Percentiles rank a stretch among this genome's conserved stretches.
These are phyloP conservation scores for Astragalus glycyphyllos DNA, from an alignment of 306 rosid genomes.

Conservation along the genomic window DNA sequence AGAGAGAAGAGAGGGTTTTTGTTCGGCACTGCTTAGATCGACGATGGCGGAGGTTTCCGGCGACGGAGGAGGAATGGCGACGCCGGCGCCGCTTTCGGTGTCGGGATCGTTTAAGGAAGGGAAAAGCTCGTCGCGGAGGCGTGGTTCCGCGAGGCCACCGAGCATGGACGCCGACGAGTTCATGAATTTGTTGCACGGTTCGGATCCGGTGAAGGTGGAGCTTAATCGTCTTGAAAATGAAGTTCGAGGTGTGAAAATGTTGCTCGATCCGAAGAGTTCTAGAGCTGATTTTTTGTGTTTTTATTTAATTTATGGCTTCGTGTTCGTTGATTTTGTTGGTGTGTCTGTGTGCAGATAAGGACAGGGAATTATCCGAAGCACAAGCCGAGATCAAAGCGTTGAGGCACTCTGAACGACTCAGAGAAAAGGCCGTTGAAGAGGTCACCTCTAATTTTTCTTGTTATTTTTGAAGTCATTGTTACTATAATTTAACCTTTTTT, in stretches of 20 bases:
- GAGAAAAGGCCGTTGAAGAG: conserved; percentile 98
- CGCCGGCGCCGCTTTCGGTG: conserved; percentile 62
- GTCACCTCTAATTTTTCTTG: conserved; percentile 46
- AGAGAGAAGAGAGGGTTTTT: background rate
- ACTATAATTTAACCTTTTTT: background rate
- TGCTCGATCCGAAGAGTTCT: conserved; percentile 68
- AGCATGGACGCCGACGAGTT: conserved; percentile 92
- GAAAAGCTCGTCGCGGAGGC: conserved; percentile 72
- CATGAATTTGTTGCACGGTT: conserved; percentile 82
- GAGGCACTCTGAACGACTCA: conserved; percentile 81
- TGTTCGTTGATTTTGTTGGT: background rate
- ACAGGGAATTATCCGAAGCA: conserved; percentile 88
- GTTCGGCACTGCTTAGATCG: conserved; percentile 57
- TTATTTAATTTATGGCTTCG: background rate
- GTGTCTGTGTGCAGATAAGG: conserved; percentile 74
- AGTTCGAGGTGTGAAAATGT: conserved; percentile 87
- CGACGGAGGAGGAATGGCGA: conserved; percentile 44
- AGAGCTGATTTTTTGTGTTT: conserved; percentile 41
- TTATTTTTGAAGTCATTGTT: conserved; percentile 8
- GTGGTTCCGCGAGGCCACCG: conserved; percentile 72
- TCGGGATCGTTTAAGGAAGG: conserved; percentile 90
- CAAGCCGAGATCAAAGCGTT: conserved; percentile 98
- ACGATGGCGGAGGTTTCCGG: conserved; percentile 78
- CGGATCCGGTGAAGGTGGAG: conserved; percentile 98
- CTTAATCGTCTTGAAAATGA: conserved; percentile 97